Evolutionary conservation across 495 filamentous ascomycete species (phyloP).

Genomic region (Penicillium odoratum): DNA sequence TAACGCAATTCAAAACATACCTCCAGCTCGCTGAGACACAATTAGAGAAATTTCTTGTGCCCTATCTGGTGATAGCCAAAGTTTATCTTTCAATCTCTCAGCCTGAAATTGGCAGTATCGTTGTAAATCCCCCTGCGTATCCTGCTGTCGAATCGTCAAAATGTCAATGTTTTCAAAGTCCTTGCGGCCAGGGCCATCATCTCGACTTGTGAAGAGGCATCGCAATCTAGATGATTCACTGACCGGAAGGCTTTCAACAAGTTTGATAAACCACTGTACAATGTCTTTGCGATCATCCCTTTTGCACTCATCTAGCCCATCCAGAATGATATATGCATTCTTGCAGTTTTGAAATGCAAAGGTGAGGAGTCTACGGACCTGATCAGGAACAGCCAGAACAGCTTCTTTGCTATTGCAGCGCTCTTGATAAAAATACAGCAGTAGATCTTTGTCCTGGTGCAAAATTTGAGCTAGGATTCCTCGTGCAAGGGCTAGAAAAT

Average conservation of each 20-base stretch:
- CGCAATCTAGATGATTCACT: not conserved
- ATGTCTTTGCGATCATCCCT: constrained; percentile 6
- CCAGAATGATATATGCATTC: constrained; percentile 5
- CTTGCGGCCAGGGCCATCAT: constrained; percentile 5
- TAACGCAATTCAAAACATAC: too few relatives aligned
- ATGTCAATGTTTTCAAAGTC: constrained; percentile 4
- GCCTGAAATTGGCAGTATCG: too few relatives aligned
- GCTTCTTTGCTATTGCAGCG: constrained; percentile 6
- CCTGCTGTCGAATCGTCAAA: too few relatives aligned
- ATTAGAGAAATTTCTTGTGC: too few relatives aligned
- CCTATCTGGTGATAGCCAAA: too few relatives aligned
- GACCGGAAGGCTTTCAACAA: not conserved
- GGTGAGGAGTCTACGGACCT: not conserved
- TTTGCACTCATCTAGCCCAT: constrained; percentile 9
- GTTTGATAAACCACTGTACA: constrained; percentile 1
- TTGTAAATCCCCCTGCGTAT: too few relatives aligned
- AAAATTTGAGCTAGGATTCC: constrained; percentile 2
- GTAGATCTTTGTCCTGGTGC: not conserved
- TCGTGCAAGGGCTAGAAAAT: not conserved
- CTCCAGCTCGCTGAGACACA: too few relatives aligned
- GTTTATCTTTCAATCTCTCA: too few relatives aligned
- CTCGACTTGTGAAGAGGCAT: constrained; percentile 4
- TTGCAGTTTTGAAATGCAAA: not conserved
- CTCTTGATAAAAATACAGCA: constrained; percentile 4
- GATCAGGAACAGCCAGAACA: not conserved